phyloP scores from a whole-genome alignment of 345 rosid genomes.

The Isatis tinctoria region DNA sequence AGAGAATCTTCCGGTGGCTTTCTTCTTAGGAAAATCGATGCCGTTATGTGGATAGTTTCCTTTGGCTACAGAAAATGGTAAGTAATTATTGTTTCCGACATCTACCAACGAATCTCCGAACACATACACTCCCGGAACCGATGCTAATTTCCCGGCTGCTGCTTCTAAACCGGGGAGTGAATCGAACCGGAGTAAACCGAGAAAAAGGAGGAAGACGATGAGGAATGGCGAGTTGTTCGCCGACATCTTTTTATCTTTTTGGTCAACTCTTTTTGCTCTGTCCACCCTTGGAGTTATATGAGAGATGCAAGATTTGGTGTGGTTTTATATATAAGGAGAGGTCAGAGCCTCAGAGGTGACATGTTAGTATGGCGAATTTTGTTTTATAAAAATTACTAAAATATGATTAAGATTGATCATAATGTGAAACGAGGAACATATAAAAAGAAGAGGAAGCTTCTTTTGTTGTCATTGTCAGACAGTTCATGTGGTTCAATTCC shows the following conservation, averaged over 20 bases:
- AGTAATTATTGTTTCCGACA: conserved; percentile 49
- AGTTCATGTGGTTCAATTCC: neutral
- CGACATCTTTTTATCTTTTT: conserved; percentile 7
- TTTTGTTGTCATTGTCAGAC: conserved; percentile 20
- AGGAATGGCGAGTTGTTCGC: conserved; percentile 1
- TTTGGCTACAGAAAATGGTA: conserved; percentile 31
- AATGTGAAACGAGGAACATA: conserved; percentile 13
- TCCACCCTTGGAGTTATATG: conserved; percentile 5
- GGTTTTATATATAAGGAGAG: neutral
- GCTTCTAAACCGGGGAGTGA: conserved; percentile 19
- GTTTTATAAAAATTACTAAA: neutral
- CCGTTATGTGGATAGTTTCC: conserved; percentile 50
- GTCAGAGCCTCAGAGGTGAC: too few relatives aligned
- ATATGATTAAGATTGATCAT: neutral
- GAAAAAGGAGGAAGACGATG: neutral
- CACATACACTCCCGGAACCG: conserved; percentile 42
- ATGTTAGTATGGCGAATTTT: neutral
- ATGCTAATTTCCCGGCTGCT: conserved; percentile 4
- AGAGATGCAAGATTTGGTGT: neutral
- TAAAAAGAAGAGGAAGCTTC: neutral
- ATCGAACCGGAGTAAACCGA: conserved; percentile 17
- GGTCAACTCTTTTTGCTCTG: neutral
- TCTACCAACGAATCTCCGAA: conserved; percentile 60
- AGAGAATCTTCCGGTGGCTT: conserved; percentile 52
- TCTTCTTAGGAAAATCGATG: conserved; percentile 44